Evolutionary conservation across 495 filamentous ascomycete genomes (phyloP).

Genomic region (Aspergillus diversus): DNA sequence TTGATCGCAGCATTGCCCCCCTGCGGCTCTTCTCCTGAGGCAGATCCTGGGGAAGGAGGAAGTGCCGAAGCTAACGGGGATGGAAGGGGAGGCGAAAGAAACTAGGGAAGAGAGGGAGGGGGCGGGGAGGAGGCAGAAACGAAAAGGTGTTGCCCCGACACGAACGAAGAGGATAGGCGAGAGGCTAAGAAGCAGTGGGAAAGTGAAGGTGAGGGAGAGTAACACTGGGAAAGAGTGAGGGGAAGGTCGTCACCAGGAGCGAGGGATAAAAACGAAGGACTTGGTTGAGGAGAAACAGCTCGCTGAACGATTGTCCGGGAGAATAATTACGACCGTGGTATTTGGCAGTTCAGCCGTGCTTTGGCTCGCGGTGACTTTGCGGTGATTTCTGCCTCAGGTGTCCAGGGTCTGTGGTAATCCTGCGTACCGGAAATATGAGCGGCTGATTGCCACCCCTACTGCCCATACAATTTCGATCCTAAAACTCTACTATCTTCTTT

Average conservation of each 20-base stretch:
- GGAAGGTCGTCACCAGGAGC: background rate
- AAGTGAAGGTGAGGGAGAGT: background rate
- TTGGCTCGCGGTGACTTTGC: too few relatives aligned
- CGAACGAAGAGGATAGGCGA: conserved; percentile 7
- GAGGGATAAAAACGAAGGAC: background rate
- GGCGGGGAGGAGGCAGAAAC: conserved; percentile 8
- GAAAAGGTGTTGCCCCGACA: conserved; percentile 20
- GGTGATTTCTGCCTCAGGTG: too few relatives aligned
- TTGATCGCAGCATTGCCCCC: conserved; percentile 22
- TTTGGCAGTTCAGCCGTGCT: too few relatives aligned
- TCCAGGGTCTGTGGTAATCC: too few relatives aligned
- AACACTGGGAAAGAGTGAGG: background rate
- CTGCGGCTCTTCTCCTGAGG: conserved; percentile 13
- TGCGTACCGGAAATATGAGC: too few relatives aligned
- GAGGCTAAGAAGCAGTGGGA: conserved; percentile 6
- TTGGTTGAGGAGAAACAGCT: background rate
- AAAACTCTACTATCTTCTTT: too few relatives aligned
- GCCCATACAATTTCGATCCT: too few relatives aligned
- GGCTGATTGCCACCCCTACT: too few relatives aligned
- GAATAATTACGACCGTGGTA: background rate
- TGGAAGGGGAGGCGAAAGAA: conserved; percentile 2
- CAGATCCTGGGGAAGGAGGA: conserved; percentile 3
- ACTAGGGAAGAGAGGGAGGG: background rate
- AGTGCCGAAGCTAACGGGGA: background rate
- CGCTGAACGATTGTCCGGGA: background rate